Evolutionary conservation across 2,329 filamentous ascomycete genomes (phyloP).

Genomic region (Trichoderma citrinoviride): DNA sequence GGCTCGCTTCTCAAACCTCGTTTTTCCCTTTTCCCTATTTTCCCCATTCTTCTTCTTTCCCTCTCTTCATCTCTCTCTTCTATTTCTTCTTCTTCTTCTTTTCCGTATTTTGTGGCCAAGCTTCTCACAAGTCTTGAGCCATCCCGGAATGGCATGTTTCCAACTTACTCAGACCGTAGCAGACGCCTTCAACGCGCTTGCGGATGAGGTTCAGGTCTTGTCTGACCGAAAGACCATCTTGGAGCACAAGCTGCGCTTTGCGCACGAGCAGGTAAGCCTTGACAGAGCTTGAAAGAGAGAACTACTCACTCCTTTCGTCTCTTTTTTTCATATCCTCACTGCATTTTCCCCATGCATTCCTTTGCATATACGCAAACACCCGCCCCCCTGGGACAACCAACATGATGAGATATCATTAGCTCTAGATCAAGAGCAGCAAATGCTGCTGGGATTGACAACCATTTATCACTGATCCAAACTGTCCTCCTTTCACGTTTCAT

Average conservation of each 20-base stretch:
- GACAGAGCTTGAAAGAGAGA: neutral
- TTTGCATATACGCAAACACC: neutral
- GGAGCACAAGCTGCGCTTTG: conserved; percentile 65
- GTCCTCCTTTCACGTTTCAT: conserved; percentile 27
- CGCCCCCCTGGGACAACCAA: conserved; percentile 25
- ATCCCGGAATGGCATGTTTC: conserved; percentile 38
- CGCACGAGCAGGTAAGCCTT: conserved; percentile 61
- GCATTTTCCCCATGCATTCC: neutral
- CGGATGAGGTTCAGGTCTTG: conserved; percentile 62
- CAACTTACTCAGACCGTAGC: conserved; percentile 55
- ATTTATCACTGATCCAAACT: conserved; percentile 27
- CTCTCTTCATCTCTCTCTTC: conserved; percentile 24
- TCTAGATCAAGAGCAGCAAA: conserved; percentile 76
- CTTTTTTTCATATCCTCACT: conserved; percentile 13
- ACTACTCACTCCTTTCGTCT: conserved; percentile 21
- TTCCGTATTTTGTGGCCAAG: conserved; percentile 18
- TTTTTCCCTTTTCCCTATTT: conserved; percentile 24
- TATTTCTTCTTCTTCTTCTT: conserved; percentile 24
- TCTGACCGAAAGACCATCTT: conserved; percentile 63
- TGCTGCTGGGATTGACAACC: conserved; percentile 58
- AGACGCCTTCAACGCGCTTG: conserved; percentile 63
- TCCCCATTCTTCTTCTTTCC: conserved; percentile 23
- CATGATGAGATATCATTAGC: conserved; percentile 59
- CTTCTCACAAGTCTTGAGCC: conserved; percentile 9
- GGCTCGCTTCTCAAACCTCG: conserved; percentile 21